Evolutionary conservation across 768 basidiomycete species (phyloP).

Genomic region (Pisolithus orientalis): DNA sequence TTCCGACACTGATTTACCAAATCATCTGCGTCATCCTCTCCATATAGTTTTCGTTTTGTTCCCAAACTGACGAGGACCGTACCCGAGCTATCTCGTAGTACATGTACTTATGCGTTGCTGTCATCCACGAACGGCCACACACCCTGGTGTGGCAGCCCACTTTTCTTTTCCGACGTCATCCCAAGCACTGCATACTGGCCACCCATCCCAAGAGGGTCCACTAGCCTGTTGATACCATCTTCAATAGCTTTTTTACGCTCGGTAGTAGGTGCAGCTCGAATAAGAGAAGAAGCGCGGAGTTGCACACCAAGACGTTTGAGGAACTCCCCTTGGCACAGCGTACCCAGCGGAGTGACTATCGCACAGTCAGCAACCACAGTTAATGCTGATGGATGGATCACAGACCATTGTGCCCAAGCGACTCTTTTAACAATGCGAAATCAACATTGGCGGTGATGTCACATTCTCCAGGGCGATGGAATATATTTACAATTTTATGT

Average conservation of each 20-base stretch:
- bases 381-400: background rate
- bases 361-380: slow-evolving; percentile 3
- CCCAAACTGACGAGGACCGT: no score
- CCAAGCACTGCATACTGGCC: slow-evolving; percentile 80
- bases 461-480: slow-evolving; percentile 77
- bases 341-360: slow-evolving; percentile 52
- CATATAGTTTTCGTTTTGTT: no score
- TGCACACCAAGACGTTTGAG: slow-evolving; percentile 72
- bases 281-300: slow-evolving; percentile 57
- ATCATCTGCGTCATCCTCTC: no score
- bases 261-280: slow-evolving; percentile 40
- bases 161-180: slow-evolving; percentile 25
- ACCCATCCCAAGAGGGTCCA: slow-evolving; percentile 83
- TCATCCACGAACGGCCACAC: slow-evolving; percentile 28
- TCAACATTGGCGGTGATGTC: slow-evolving; percentile 98
- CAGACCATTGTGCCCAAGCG: slow-evolving; percentile 60
- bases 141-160: slow-evolving; percentile 4
- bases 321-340: slow-evolving; percentile 72
- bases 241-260: slow-evolving; percentile 50
- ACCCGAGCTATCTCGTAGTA: background rate
- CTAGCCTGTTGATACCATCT: slow-evolving; percentile 60
- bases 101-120: background rate
- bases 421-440: slow-evolving; percentile 82
- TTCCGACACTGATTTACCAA: no score
- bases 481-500: slow-evolving; percentile 81